Evolutionary conservation across 2,329 filamentous ascomycete species (phyloP).

Genomic region (Apiospora koreana): DNA sequence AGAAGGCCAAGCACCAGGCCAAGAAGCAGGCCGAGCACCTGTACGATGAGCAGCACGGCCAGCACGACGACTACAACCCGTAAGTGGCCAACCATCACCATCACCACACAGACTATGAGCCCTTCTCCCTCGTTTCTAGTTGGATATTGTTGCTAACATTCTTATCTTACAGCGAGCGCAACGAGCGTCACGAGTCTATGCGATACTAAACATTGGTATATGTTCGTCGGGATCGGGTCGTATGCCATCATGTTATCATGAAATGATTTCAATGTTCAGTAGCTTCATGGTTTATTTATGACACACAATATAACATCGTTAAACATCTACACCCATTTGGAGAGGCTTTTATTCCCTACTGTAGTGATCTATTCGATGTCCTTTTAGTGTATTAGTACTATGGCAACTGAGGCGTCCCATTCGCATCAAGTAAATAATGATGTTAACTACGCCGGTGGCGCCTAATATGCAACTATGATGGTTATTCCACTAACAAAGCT

Average conservation of each 20-base stretch:
- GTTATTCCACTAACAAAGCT: neutral
- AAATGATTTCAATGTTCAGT: neutral
- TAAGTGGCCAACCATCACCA: constrained; percentile 34
- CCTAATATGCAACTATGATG: neutral
- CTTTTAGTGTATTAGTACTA: no score
- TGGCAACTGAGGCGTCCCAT: no score
- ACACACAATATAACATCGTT: neutral
- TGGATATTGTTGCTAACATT: neutral
- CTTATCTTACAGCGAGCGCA: neutral
- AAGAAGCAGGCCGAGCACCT: constrained; percentile 58
- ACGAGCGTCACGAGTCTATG: neutral
- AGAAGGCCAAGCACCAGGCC: constrained; percentile 60
- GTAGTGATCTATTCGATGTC: no score
- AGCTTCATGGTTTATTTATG: neutral
- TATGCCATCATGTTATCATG: neutral
- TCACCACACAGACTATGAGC: no score
- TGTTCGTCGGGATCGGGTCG: neutral
- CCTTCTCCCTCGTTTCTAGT: no score
- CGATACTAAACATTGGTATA: neutral
- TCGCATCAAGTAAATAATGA: no score
- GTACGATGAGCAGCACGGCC: constrained; percentile 64
- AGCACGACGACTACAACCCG: constrained; percentile 57
- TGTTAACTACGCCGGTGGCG: no score
- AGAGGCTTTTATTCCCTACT: no score
- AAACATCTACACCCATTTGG: neutral